These are phyloP conservation scores for Rhizoctonia solani DNA, from an alignment of 1,284 basidiomycete genomes.

Conservation along the genomic window DNA sequence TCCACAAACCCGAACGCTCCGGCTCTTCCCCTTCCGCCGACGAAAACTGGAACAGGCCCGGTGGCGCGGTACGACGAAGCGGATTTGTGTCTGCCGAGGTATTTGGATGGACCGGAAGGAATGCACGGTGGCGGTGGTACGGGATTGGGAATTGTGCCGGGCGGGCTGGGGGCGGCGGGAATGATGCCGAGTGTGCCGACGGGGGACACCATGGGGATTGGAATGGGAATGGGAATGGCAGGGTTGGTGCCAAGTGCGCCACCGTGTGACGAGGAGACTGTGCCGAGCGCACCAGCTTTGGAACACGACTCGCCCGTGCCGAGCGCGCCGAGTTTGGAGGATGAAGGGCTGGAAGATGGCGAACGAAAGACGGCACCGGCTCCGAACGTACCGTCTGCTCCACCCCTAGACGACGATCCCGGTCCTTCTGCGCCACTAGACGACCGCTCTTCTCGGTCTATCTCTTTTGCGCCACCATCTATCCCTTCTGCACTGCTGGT, in stretches of 20 bases:
- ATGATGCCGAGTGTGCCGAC: no score
- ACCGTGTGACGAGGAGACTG: neutral
- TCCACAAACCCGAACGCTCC: neutral
- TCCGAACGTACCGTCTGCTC: neutral
- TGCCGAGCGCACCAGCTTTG: neutral
- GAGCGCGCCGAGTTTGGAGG: neutral
- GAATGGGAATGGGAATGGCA: no score
- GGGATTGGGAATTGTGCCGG: no score
- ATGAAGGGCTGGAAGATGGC: neutral
- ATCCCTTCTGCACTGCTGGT: no score
- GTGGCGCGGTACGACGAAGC: slow-evolving; percentile 26
- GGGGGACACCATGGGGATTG: no score
- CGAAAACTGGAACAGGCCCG: slow-evolving; percentile 12
- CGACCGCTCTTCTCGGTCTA: no score
- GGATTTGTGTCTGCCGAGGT: slow-evolving; percentile 27
- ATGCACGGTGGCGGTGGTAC: neutral
- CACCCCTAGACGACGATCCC: neutral
- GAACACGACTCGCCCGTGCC: neutral
- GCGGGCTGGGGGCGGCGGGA: no score
- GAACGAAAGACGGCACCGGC: no score
- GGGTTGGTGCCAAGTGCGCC: neutral
- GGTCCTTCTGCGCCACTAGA: slow-evolving; percentile 22
- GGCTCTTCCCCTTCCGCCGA: slow-evolving; percentile 2
- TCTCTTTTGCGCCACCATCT: no score
- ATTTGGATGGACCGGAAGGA: slow-evolving; percentile 18